Evolutionary conservation across 2,329 filamentous ascomycete species (phyloP), one percentile per base, ranked within the genome.

Genomic region (Penicillium sclerotigenum): DNA sequence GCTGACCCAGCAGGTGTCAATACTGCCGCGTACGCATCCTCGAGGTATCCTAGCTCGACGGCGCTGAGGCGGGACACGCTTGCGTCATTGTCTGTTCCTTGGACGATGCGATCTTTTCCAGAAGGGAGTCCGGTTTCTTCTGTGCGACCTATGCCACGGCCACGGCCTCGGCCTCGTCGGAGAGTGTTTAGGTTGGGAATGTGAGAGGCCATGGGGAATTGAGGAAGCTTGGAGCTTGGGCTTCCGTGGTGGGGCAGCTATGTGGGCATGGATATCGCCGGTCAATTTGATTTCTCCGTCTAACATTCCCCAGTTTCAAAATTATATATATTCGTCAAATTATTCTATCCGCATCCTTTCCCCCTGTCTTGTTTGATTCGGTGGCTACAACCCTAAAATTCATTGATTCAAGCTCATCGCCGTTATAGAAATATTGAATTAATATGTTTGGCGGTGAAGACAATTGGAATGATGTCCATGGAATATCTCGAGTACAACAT

Each of bases 31-130:
- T 88, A 97, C 0, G 83, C 83, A 69, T 99, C 94, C 2, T 89
- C 77, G 1, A 99, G 79, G 71, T 97, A 97, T 31, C 91, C 91
- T 48, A 91, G 71, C 54, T 88, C 83, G 16, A 97, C 91, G 13
- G 93, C 93, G 71, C 92, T 97, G 73, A 96, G 78, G 34, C 94
- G 85, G 29, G 91, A 96, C 40, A 91, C 85, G 57, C 90, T 90
- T 26, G 94, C 94, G 77, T 99, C 94, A 58, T 87, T 87, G 74
- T 99, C 94, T 3, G 94, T 99, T 60, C 87, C 86, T 73, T 96
- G 93, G 55, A 99, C 87, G 38, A 88, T 83, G 57, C 81, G 79
- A 74, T 97, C 92, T 64, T 87, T 86, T 47, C 71, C 70, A 10
- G 66, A 65, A 54, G 73, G 70, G 24, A 67, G 63, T 10, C 56